Base-by-base conservation (phyloP, 139 green algal species). In the Astrephomene gubernaculifera region DNA sequence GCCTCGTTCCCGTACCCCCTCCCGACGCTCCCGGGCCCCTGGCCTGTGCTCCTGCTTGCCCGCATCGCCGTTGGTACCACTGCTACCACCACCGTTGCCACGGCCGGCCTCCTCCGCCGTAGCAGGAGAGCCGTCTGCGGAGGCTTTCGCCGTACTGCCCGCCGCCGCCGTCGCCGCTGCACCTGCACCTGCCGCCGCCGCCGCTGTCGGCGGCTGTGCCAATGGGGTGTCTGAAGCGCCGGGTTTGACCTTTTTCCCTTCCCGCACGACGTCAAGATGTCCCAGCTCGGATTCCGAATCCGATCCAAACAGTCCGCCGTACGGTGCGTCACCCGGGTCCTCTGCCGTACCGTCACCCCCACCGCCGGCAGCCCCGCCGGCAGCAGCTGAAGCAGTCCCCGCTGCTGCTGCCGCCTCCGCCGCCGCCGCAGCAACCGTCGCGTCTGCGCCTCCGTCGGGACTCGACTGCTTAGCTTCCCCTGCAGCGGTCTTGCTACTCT, bases 251-350 rank as follows among this genome's bases (percentile, higher is more conserved):
- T n/a, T 2, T 4, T 27, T 41, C 41, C 43, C 27, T 29, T 61
- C 6, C 69, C 1, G 2, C 44, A 36, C 49, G 14, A 57, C 49
- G 49, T 57, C 49, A 19, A 25, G 1, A 4, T 36, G 3, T 12
- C 24, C 72, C 10, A 81, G 52, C 9, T 72, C 79, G 2, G 79
- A 85, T 22, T 57, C 79, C 6, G 65, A 74, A 5, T 78, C 79
- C 0, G 79, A 86, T 7, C 79, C 79, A 25, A 86, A 86, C 35
- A 86, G 67, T 8, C 53, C 79, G 31, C 35, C 79, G 44, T 86
- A 86, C 33, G 79, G 36, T 9, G 79, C 78, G 27, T 35, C 39
- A 2, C 33, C 12, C 38, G 22, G 2, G 24, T 0, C 72, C 5
- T 54, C 53, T 19, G 1, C 36, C n/a, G 36, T 36, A 7, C 19